phyloP scores from a whole-genome alignment of 805 yeast species.

The Hanseniaspora mollemarum region DNA sequence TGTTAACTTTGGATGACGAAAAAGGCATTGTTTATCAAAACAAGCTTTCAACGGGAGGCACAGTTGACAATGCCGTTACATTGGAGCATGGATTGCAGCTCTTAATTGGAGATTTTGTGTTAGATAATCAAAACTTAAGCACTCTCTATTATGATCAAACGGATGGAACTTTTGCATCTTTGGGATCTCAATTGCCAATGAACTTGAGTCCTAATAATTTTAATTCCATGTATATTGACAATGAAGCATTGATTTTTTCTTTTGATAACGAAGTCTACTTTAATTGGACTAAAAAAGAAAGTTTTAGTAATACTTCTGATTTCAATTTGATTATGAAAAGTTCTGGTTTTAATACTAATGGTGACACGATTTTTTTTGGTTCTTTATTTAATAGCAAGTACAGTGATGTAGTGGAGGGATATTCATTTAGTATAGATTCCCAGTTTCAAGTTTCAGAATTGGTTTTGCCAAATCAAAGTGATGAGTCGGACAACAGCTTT shows the following conservation, averaged over 20 bases:
- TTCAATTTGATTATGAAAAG: constrained; percentile 24
- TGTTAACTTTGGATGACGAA: constrained; percentile 24
- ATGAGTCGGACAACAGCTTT: constrained; percentile 18
- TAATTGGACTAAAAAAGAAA: constrained; percentile 25
- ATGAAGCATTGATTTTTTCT: constrained; percentile 15
- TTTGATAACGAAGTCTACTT: constrained; percentile 24
- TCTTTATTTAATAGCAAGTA: constrained; percentile 33
- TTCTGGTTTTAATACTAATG: constrained; percentile 25
- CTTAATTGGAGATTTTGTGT: constrained; percentile 21
- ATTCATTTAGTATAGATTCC: constrained; percentile 19
- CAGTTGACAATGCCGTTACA: constrained; percentile 31
- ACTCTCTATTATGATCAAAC: constrained; percentile 23
- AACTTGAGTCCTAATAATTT: constrained; percentile 19
- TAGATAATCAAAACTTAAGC: constrained; percentile 17
- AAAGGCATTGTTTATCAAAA: constrained; percentile 17
- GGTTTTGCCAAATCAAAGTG: constrained; percentile 10
- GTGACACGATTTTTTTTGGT: constrained; percentile 31
- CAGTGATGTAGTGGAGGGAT: constrained; percentile 23
- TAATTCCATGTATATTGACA: constrained; percentile 18
- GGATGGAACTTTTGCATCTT: constrained; percentile 18
- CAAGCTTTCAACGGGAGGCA: constrained; percentile 19
- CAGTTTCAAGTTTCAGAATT: constrained; percentile 20
- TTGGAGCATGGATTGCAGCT: constrained; percentile 23
- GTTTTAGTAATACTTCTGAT: constrained; percentile 21
- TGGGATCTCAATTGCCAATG: constrained; percentile 9